Evolutionary conservation across 805 yeast species (phyloP).

Genomic region (Kodamaea jinghongensis): DNA sequence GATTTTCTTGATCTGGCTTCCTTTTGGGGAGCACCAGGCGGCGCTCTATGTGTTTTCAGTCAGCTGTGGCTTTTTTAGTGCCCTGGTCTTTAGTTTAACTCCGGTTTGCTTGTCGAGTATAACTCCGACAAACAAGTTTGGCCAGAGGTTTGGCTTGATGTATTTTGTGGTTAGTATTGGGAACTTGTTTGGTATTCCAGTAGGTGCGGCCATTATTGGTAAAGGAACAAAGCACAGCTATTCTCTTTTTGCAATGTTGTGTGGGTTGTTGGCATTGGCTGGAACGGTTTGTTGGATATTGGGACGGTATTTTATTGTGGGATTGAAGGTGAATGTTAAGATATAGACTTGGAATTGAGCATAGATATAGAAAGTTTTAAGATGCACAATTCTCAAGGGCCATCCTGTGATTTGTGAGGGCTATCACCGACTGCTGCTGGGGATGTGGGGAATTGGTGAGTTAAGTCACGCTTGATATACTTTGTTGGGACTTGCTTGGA

Average conservation of each 20-base stretch:
- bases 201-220: constrained; percentile 37
- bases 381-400: too few species aligned
- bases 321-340: constrained; percentile 17
- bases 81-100: constrained; percentile 61
- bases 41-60: constrained; percentile 52
- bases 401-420: too few species aligned
- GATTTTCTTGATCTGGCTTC: constrained; percentile 62
- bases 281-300: constrained; percentile 29
- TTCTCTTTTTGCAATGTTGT: constrained; percentile 31
- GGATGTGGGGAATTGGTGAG: too few species aligned
- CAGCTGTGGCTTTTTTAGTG: constrained; percentile 56
- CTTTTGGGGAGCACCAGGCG: constrained; percentile 48
- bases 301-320: constrained; percentile 31
- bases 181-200: constrained; percentile 35
- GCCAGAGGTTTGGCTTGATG: constrained; percentile 65
- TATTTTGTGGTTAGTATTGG: constrained; percentile 55
- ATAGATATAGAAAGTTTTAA: too few species aligned
- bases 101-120: constrained; percentile 69
- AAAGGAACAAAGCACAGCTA: constrained; percentile 26
- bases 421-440: too few species aligned
- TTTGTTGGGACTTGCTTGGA: too few species aligned
- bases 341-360: constrained; percentile 2
- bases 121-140: constrained; percentile 61
- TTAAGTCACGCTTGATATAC: too few species aligned
- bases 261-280: constrained; percentile 27